Evolutionary conservation across 192 early-diverging fungal species (phyloP).

Genomic region (Cladochytrium replicatum): DNA sequence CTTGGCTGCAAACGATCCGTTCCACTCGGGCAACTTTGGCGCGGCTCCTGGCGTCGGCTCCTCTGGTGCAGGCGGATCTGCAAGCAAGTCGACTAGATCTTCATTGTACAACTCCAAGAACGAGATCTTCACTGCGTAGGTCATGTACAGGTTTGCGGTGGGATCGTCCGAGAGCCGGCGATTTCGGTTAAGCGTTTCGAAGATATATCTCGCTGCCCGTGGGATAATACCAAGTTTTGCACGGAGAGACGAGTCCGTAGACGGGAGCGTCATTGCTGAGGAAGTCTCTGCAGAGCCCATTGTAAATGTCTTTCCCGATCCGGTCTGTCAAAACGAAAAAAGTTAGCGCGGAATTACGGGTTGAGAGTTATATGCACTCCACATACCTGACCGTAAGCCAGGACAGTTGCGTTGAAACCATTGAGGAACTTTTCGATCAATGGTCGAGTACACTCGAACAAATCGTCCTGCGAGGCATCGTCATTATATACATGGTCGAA

Average conservation of each 20-base stretch:
- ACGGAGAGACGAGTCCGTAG: neutral
- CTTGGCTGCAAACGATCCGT: slow-evolving; percentile 27
- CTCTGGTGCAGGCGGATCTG: slow-evolving; percentile 4
- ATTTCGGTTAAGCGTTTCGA: slow-evolving; percentile 8
- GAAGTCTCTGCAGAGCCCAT: slow-evolving; percentile 68
- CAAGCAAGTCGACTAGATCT: slow-evolving; percentile 84
- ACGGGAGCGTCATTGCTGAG: neutral
- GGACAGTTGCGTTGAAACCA: slow-evolving; percentile 90
- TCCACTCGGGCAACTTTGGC: slow-evolving; percentile 31
- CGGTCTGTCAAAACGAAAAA: slow-evolving; percentile 72
- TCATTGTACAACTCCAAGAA: slow-evolving; percentile 97
- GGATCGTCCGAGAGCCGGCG: too few species aligned
- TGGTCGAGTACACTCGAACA: slow-evolving; percentile 51
- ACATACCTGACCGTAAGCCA: slow-evolving; percentile 56
- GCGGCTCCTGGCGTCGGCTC: neutral
- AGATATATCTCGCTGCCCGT: slow-evolving; percentile 4
- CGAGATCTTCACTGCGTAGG: slow-evolving; percentile 50
- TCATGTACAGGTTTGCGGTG: neutral
- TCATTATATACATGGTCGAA: slow-evolving; percentile 61
- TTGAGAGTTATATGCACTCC: neutral
- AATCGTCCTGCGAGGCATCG: slow-evolving; percentile 36
- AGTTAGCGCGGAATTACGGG: slow-evolving; percentile 1
- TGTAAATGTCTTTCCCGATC: slow-evolving; percentile 90
- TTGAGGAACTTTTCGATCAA: slow-evolving; percentile 59
- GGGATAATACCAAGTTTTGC: slow-evolving; percentile 9